Evolutionary conservation across 805 yeast genomes (phyloP).

Genomic region (Henningerozyma blattae): DNA sequence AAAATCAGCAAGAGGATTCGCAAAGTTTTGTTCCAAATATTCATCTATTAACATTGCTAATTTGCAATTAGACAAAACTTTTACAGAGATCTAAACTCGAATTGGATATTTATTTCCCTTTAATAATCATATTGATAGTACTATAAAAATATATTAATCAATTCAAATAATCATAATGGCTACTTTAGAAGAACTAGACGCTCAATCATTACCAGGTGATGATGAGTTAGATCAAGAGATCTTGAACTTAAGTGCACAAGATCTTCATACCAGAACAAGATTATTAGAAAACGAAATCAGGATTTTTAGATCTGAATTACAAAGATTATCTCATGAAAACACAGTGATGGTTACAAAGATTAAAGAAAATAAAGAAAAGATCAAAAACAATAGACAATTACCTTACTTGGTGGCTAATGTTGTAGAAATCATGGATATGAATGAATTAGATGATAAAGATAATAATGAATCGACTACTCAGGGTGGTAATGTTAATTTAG

Average conservation of each 20-base stretch:
- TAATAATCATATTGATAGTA: too few relatives aligned
- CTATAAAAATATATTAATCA: too few relatives aligned
- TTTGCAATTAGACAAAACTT: too few relatives aligned
- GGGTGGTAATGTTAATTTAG: slow-evolving; percentile 91
- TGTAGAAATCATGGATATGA: slow-evolving; percentile 84
- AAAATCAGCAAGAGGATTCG: too few relatives aligned
- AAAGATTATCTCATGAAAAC: slow-evolving; percentile 84
- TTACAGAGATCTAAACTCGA: too few relatives aligned
- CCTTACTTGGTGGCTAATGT: slow-evolving; percentile 96
- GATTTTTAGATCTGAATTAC: slow-evolving; percentile 84
- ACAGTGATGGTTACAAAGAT: slow-evolving; percentile 86
- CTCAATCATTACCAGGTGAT: slow-evolving; percentile 31
- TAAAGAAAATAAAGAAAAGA: slow-evolving; percentile 92
- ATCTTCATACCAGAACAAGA: slow-evolving; percentile 74
- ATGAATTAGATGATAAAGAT: slow-evolving; percentile 69
- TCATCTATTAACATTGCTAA: too few relatives aligned
- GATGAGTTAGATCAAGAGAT: slow-evolving; percentile 75
- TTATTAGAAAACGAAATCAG: slow-evolving; percentile 90
- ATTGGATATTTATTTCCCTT: too few relatives aligned
- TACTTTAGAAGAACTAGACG: slow-evolving; percentile 72
- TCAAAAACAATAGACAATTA: slow-evolving; percentile 86
- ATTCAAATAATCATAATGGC: too few relatives aligned
- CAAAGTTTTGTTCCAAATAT: too few relatives aligned
- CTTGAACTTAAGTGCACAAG: slow-evolving; percentile 62
- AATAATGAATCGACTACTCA: slow-evolving; percentile 45